phyloP scores from a whole-genome alignment of 768 basidiomycete species.

The Polyporus arcularius region DNA sequence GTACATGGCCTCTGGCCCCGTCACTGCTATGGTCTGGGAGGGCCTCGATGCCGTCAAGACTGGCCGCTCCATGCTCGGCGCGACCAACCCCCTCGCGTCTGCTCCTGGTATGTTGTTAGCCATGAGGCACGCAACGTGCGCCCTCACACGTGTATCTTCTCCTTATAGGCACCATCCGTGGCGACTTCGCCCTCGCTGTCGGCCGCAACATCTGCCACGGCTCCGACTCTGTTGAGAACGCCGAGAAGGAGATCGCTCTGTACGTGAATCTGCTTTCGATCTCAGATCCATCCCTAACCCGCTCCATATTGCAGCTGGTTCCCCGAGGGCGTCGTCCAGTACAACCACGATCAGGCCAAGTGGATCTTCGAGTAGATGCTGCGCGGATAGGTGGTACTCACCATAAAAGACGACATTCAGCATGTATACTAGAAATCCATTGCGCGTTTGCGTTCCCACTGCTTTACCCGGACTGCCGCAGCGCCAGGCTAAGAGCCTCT shows the following conservation, averaged over 20 bases:
- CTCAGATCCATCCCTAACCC: slow-evolving; percentile 14
- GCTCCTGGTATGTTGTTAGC: slow-evolving; percentile 61
- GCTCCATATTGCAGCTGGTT: slow-evolving; percentile 66
- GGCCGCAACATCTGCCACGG: slow-evolving; percentile 96
- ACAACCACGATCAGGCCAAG: slow-evolving; percentile 58
- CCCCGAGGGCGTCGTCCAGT: slow-evolving; percentile 82
- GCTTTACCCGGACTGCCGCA: background rate
- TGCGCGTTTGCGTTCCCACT: slow-evolving; percentile 7
- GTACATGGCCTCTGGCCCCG: slow-evolving; percentile 96
- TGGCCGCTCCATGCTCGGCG: slow-evolving; percentile 93
- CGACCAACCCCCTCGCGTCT: slow-evolving; percentile 94
- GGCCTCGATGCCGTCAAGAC: slow-evolving; percentile 94
- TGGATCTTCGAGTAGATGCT: slow-evolving; percentile 79
- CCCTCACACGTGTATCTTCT: background rate
- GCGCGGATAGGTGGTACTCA: background rate
- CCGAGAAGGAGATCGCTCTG: slow-evolving; percentile 94
- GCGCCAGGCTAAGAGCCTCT: background rate
- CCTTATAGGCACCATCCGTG: slow-evolving; percentile 86
- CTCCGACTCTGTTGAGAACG: slow-evolving; percentile 84
- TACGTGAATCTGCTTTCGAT: slow-evolving; percentile 40
- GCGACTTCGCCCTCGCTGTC: slow-evolving; percentile 91
- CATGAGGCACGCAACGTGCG: background rate
- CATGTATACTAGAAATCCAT: slow-evolving; percentile 17
- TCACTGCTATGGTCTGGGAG: slow-evolving; percentile 95
- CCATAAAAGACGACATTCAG: slow-evolving; percentile 5